phyloP scores from a whole-genome alignment of 306 rosid genomes.

The Hylodesmum podocarpum region DNA sequence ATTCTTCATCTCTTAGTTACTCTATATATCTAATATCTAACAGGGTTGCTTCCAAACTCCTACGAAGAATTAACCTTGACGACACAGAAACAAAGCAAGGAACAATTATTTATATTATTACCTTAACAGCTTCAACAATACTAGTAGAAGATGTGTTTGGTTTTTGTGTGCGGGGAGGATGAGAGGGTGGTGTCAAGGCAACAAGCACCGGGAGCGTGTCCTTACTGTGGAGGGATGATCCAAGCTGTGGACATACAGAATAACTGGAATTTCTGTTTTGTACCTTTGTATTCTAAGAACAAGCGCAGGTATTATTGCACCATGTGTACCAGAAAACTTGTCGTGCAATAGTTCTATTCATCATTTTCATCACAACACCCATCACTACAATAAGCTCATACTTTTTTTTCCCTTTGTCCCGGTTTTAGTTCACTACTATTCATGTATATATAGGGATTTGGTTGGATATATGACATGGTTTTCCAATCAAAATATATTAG shows the following conservation, averaged over 20 bases:
- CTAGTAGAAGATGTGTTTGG: constrained; percentile 72
- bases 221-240: constrained; percentile 75
- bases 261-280: constrained; percentile 71
- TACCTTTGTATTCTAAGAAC: constrained; percentile 60
- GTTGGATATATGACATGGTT: too few species aligned
- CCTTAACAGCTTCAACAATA: too few species aligned
- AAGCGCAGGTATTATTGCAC: constrained; percentile 69
- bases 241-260: constrained; percentile 70
- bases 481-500: too few species aligned
- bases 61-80: too few species aligned
- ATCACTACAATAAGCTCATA: too few species aligned
- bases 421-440: background rate
- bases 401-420: rapidly evolving
- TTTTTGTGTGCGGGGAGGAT: constrained; percentile 76
- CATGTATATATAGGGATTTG: constrained; percentile 21
- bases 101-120: too few species aligned
- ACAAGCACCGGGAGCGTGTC: constrained; percentile 72
- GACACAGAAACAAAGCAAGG: too few species aligned
- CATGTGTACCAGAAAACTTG: constrained; percentile 44
- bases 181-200: constrained; percentile 71
- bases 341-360: background rate
- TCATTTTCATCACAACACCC: too few species aligned
- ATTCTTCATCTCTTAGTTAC: too few species aligned
- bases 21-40: too few species aligned
- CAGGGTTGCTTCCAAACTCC: too few species aligned